Conservation (phyloP, 805 yeast species). For the Pichia heedii region DNA sequence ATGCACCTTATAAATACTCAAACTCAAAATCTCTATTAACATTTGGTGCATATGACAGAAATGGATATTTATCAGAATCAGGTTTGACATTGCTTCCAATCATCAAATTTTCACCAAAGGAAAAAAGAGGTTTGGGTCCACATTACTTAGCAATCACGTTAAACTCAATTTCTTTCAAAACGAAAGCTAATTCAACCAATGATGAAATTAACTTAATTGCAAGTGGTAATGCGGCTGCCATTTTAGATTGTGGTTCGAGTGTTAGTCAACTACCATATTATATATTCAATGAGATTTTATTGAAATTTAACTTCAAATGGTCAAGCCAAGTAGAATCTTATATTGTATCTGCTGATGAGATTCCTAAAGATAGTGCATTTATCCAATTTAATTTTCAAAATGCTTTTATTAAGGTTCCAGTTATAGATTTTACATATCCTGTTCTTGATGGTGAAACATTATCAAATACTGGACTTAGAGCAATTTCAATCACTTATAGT, state of each 20-base stretch:
- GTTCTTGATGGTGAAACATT: constrained; percentile 8
- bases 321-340: constrained; percentile 34
- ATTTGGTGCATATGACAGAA: constrained; percentile 59
- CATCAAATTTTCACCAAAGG: constrained; percentile 16
- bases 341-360: constrained; percentile 31
- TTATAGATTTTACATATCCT: constrained; percentile 17
- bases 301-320: constrained; percentile 33
- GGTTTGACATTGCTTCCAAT: constrained; percentile 14
- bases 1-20: constrained; percentile 24
- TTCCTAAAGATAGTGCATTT: constrained; percentile 10
- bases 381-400: constrained; percentile 48
- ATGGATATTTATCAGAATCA: constrained; percentile 42
- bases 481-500: background rate
- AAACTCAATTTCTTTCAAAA: constrained; percentile 25
- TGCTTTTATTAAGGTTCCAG: constrained; percentile 39
- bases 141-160: constrained; percentile 39
- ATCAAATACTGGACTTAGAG: constrained; percentile 7
- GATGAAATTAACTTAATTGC: constrained; percentile 7
- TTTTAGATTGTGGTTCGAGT: constrained; percentile 49
- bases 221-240: constrained; percentile 23
- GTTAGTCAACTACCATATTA: constrained; percentile 33
- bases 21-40: constrained; percentile 27
- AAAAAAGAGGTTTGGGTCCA: constrained; percentile 19
- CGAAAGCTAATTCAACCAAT: constrained; percentile 10
- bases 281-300: constrained; percentile 17